Evolutionary conservation across 2,329 filamentous ascomycete species (phyloP), one percentile per base, ranked within the genome.

Genomic region (Paecilomyces formosus): DNA sequence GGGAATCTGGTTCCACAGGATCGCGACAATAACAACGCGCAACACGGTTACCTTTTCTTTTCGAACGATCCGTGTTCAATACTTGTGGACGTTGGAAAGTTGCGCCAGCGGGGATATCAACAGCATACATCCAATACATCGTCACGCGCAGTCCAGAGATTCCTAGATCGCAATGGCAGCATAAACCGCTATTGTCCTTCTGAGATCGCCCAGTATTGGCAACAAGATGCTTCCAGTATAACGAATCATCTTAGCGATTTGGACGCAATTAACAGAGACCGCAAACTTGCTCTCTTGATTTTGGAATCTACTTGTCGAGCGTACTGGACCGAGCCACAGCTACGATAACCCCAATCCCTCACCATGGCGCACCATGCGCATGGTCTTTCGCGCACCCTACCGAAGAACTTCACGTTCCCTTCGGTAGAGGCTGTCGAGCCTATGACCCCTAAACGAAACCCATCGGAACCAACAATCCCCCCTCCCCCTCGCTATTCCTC

Each of bases 401-500:
- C 77, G 28, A 78, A 78, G 62, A 77, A 78, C 65, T 79, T 79
- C 65, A 77, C 74, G 11, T 76, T 76, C 54, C 68, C 74, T 55
- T 71, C 72, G 54, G 56, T 65, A 53, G 64, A 65, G 55, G 64
- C 65, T 50, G 69, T 70, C 31, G 70, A 70, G 57, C 77, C 77
- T 24, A 76, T 66, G 62, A 79, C 77, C 15, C 77, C 77, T 59
- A 72, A 78, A 61, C 76, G 73, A 60, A 66, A 72, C 15, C 70
- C 71, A 12, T 64, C 68, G 35, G 69, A 74, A 57, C 66, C 75
- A 30, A 72, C 75, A 55, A 68, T 75, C 4, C 77, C 77, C n/a
- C 76, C 77, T 22, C 75, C 76, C 3, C 76, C 76, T 53, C 74
- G 74, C 57, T 76, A 76, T 64, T 73, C 76, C 45, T 76, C 74